These are phyloP conservation scores for Apiotrichum porosum DNA, from an alignment of 1,284 basidiomycete genomes.

Conservation along the genomic window DNA sequence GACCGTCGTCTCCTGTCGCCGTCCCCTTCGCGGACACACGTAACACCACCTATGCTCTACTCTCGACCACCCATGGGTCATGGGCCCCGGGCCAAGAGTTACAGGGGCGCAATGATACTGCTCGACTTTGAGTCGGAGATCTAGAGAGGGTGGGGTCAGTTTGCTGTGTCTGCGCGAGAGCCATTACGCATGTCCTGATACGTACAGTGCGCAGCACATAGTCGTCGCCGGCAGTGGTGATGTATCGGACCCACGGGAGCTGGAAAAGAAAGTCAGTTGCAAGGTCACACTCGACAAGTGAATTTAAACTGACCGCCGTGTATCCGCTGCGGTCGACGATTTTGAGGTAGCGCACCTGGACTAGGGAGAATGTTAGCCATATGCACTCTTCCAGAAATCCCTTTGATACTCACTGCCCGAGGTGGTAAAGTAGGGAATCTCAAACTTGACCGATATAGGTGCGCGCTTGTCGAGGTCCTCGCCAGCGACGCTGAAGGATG, in stretches of 20 bases:
- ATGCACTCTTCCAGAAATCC: no score
- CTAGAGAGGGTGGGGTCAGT: neutral
- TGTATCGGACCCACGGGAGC: constrained; percentile 49
- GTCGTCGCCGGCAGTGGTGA: constrained; percentile 94
- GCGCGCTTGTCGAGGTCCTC: constrained; percentile 83
- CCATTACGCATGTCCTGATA: constrained; percentile 1
- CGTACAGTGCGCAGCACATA: constrained; percentile 55
- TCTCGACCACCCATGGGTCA: no score
- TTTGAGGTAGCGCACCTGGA: constrained; percentile 75
- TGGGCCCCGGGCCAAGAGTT: no score
- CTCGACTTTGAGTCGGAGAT: constrained; percentile 44
- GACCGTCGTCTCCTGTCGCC: no score
- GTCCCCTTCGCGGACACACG: no score
- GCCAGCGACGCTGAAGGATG: constrained; percentile 76
- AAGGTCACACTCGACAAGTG: no score
- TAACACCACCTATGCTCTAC: no score
- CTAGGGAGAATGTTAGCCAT: neutral
- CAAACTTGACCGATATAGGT: constrained; percentile 94
- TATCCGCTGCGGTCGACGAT: constrained; percentile 98
- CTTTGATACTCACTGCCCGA: constrained; percentile 72
- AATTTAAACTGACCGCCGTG: no score
- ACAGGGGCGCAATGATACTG: constrained; percentile 43
- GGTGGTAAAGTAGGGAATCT: constrained; percentile 88
- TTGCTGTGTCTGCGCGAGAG: neutral
- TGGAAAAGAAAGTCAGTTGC: no score